Conservation (phyloP, 768 basidiomycete species). For the Suillus subaureus region DNA sequence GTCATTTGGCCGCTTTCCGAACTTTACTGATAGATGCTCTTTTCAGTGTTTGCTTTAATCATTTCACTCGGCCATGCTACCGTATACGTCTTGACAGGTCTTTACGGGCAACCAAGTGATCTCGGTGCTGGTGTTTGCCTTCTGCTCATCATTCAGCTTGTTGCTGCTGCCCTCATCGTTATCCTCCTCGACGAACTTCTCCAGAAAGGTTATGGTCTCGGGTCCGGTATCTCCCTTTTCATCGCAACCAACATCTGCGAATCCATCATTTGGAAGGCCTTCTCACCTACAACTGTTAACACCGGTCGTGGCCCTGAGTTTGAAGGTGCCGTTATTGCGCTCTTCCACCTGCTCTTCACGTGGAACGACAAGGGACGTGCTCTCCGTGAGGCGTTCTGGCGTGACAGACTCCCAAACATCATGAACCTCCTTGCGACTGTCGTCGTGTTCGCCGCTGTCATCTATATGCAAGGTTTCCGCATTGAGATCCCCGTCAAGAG, state of each 20-base stretch:
- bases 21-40: conserved; percentile 26
- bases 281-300: conserved; percentile 97
- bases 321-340: conserved; percentile 92
- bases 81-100: conserved; percentile 94
- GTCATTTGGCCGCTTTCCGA: background rate
- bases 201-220: conserved; percentile 98
- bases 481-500: conserved; percentile 98
- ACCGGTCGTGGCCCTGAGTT: conserved; percentile 98
- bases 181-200: conserved; percentile 98
- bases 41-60: conserved; percentile 93
- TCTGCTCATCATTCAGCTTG: conserved; percentile 93
- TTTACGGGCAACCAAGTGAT: conserved; percentile 92
- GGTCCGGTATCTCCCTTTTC: conserved; percentile 97
- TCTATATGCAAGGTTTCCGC: conserved; percentile 98
- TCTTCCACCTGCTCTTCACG: conserved; percentile 97
- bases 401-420: conserved; percentile 93
- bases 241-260: conserved; percentile 99
- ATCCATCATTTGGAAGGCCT: conserved; percentile 99
- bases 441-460: conserved; percentile 90
- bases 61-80: conserved; percentile 96
- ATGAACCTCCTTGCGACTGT: conserved; percentile 97
- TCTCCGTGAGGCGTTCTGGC: conserved; percentile 96
- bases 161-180: conserved; percentile 93
- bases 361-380: conserved; percentile 99
- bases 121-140: conserved; percentile 97